These are phyloP conservation scores for Geotrichum histeridarum DNA, from an alignment of 1,139 yeast species.

Conservation along the genomic window DNA sequence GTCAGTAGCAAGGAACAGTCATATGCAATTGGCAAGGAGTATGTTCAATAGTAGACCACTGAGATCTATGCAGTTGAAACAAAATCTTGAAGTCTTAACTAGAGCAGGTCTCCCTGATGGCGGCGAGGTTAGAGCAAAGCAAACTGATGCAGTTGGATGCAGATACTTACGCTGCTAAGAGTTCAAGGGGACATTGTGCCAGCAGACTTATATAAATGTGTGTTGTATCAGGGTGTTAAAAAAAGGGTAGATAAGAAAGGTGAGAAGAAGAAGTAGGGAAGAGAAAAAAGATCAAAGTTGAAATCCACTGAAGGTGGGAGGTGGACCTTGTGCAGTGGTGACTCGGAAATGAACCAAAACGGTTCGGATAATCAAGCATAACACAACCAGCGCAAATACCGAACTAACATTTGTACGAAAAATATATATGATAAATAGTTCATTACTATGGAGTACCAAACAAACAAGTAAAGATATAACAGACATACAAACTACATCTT, in stretches of 20 bases:
- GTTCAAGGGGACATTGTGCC: constrained; percentile 14
- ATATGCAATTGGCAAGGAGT: background rate
- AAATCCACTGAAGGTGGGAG: background rate
- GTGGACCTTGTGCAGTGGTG: background rate
- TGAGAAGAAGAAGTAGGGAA: background rate
- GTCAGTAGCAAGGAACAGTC: background rate
- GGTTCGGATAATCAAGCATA: no score
- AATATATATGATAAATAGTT: no score
- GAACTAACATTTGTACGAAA: no score
- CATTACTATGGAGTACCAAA: no score
- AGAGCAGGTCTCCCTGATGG: background rate
- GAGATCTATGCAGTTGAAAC: background rate
- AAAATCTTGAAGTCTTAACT: no score
- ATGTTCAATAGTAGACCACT: background rate
- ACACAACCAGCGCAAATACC: no score
- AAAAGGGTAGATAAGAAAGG: background rate
- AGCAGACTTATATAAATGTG: background rate
- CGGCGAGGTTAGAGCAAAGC: background rate
- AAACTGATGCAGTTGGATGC: background rate
- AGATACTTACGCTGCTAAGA: constrained; percentile 12
- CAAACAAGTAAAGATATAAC: no score
- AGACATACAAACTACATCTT: no score
- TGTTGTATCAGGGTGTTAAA: background rate
- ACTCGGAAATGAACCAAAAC: no score
- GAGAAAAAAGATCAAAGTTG: background rate